phyloP scores from a whole-genome alignment of 768 basidiomycete species.

The Dentipellis fragilis region DNA sequence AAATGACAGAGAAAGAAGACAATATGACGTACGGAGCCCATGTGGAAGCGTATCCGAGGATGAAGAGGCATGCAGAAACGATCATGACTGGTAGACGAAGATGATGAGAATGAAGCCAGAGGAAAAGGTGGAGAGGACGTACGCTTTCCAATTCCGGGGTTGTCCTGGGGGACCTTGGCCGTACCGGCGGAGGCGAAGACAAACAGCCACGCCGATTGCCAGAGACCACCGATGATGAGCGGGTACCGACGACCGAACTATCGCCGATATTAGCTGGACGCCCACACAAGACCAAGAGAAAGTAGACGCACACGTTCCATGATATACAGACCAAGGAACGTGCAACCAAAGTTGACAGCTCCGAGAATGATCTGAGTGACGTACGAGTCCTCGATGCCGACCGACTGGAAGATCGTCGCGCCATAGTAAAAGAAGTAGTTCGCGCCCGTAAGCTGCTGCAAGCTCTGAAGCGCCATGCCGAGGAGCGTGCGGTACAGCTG shows the following conservation, averaged over 20 bases:
- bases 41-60: conserved; percentile 60
- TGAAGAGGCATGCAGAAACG: conserved; percentile 60
- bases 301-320: conserved; percentile 45
- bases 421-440: conserved; percentile 62
- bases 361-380: conserved; percentile 71
- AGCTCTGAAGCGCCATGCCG: conserved; percentile 53
- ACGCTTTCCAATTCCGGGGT: conserved; percentile 46
- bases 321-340: conserved; percentile 63
- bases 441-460: conserved; percentile 66
- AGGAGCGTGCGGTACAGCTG: conserved; percentile 54
- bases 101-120: neutral
- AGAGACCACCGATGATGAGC: conserved; percentile 57
- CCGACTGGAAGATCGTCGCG: conserved; percentile 56
- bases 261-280: neutral
- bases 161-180: conserved; percentile 38
- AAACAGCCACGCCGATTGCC: conserved; percentile 65
- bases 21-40: conserved; percentile 43
- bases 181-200: conserved; percentile 68
- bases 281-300: neutral
- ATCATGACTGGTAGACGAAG: conserved; percentile 19
- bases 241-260: conserved; percentile 58
- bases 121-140: conserved; percentile 10
- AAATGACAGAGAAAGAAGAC: neutral
- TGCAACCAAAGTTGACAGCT: conserved; percentile 61
- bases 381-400: conserved; percentile 58